These are phyloP conservation scores for Adansonia rubrostipa DNA, from an alignment of 441 rosid species.

Conservation along the genomic window DNA sequence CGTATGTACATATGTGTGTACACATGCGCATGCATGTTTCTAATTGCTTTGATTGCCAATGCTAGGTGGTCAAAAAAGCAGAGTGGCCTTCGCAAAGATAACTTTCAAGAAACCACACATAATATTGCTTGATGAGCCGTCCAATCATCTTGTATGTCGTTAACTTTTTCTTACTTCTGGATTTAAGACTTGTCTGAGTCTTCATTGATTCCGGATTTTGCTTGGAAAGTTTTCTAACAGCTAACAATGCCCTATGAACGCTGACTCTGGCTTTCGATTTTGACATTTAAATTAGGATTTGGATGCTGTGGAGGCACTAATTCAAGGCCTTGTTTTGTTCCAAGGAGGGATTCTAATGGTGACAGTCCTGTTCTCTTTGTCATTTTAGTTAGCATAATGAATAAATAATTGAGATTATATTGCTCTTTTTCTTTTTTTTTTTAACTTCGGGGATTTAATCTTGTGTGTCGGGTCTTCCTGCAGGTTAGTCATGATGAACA, in stretches of 20 bases:
- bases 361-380: slow-evolving; percentile 16
- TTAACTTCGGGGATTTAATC: not conserved
- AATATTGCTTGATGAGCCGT: slow-evolving; percentile 95
- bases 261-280: slow-evolving; percentile 12
- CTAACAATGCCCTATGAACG: not conserved
- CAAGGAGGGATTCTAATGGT: slow-evolving; percentile 99
- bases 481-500: slow-evolving; percentile 99
- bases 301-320: slow-evolving; percentile 98
- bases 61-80: slow-evolving; percentile 97
- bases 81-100: slow-evolving; percentile 98
- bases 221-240: slow-evolving; percentile 1
- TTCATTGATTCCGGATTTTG: not conserved
- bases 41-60: slow-evolving; percentile 26
- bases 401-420: not conserved
- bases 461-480: not conserved
- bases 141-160: slow-evolving; percentile 92
- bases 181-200: not conserved
- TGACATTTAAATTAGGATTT: slow-evolving; percentile 64
- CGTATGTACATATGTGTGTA: not conserved
- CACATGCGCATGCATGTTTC: not conserved
- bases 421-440: not conserved
- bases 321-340: slow-evolving; percentile 96
- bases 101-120: slow-evolving; percentile 99
- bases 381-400: slow-evolving; percentile 1
- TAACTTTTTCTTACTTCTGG: not conserved